Evolutionary conservation across 495 filamentous ascomycete species (phyloP).

Genomic region (Penicillium desertorum): DNA sequence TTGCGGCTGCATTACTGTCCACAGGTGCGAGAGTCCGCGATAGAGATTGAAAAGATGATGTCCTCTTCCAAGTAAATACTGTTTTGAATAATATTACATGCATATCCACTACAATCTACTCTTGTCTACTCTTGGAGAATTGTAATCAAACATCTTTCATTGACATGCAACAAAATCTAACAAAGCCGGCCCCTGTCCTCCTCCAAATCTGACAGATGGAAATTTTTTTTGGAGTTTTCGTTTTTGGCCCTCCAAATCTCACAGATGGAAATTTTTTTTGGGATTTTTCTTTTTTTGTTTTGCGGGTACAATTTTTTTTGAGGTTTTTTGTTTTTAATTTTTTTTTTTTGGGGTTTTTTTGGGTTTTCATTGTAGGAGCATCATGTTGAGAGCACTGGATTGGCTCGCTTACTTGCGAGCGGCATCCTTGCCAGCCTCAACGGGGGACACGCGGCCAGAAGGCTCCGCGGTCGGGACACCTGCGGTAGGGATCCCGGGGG

Average conservation of each 20-base stretch:
- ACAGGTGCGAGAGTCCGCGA: conserved; percentile 73
- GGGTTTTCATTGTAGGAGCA: background rate
- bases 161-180: background rate
- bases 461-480: background rate
- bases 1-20: conserved; percentile 82
- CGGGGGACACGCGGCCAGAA: background rate
- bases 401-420: background rate
- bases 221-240: background rate
- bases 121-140: background rate
- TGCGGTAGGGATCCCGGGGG: background rate
- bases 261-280: background rate
- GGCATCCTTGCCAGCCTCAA: background rate
- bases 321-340: no score
- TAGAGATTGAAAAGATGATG: conserved; percentile 66
- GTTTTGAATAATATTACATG: conserved; percentile 18
- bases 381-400: background rate
- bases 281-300: background rate
- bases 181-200: background rate
- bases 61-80: conserved; percentile 31
- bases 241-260: background rate
- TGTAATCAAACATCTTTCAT: conserved; percentile 2
- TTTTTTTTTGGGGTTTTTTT: background rate
- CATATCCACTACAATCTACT: conserved; percentile 6
- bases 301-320: background rate
- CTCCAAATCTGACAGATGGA: background rate